These are phyloP conservation scores for Allantophomopsis cytisporea DNA, from an alignment of 2,329 filamentous ascomycete species.

Conservation along the genomic window DNA sequence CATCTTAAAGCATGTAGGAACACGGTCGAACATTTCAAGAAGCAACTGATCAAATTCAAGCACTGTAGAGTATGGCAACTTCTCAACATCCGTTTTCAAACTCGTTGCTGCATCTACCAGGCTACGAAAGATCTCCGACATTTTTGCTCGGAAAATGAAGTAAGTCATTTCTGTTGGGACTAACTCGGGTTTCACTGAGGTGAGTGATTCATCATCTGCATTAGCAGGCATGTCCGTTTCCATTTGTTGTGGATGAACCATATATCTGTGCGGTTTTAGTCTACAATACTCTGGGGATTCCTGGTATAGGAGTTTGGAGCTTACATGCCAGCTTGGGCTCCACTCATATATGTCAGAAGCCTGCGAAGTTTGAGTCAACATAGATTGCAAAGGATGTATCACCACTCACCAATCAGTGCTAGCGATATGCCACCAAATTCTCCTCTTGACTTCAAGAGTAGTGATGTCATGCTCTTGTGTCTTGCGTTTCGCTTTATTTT, in stretches of 20 bases:
- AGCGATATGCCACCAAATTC: slow-evolving; percentile 26
- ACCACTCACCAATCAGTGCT: slow-evolving; percentile 20
- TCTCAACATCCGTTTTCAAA: slow-evolving; percentile 7
- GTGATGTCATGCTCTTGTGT: slow-evolving; percentile 10
- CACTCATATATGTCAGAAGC: slow-evolving; percentile 20
- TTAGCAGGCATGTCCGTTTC: slow-evolving; percentile 21
- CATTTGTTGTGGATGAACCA: slow-evolving; percentile 23
- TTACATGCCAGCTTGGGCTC: slow-evolving; percentile 21
- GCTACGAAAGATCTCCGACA: slow-evolving; percentile 21
- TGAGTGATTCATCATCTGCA: slow-evolving; percentile 20
- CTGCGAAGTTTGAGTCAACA: slow-evolving; percentile 8
- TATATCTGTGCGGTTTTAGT: neutral
- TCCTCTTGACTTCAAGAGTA: slow-evolving; percentile 20
- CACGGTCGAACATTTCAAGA: slow-evolving; percentile 13
- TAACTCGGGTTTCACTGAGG: slow-evolving; percentile 2
- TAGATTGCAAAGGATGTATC: neutral
- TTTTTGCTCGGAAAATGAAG: slow-evolving; percentile 19
- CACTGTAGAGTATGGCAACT: slow-evolving; percentile 16
- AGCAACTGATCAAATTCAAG: slow-evolving; percentile 21
- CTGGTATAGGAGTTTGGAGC: no score
- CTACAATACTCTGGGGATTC: no score
- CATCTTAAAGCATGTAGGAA: slow-evolving; percentile 20
- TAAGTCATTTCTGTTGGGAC: slow-evolving; percentile 22
- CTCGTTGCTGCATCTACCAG: slow-evolving; percentile 20
- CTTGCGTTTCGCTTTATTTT: slow-evolving; percentile 8